Conservation (phyloP, 2,329 filamentous ascomycete species). For the Ustilaginoidea virens region DNA sequence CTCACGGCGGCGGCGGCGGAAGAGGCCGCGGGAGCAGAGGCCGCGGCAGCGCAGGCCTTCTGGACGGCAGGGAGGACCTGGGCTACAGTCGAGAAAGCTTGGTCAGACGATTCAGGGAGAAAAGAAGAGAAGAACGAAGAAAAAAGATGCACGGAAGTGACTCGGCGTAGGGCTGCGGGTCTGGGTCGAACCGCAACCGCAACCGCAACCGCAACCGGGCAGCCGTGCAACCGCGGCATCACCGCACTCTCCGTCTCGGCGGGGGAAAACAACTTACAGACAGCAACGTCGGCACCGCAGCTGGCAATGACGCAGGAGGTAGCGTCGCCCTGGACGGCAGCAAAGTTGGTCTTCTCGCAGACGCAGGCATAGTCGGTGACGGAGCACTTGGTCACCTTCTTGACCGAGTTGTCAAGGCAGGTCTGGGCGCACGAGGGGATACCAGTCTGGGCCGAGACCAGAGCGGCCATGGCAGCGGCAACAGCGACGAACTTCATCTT, state of each 20-base stretch:
- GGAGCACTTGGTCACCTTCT: slow-evolving; percentile 15
- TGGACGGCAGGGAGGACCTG: slow-evolving; percentile 23
- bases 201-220: too few species aligned
- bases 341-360: slow-evolving; percentile 15
- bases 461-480: slow-evolving; percentile 18
- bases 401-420: slow-evolving; percentile 19
- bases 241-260: too few species aligned
- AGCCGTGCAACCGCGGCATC: too few species aligned
- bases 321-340: slow-evolving; percentile 15
- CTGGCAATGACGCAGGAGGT: slow-evolving; percentile 19
- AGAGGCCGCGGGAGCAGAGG: slow-evolving; percentile 5
- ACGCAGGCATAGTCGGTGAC: slow-evolving; percentile 19
- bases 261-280: slow-evolving; percentile 20
- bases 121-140: too few species aligned
- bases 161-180: too few species aligned
- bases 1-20: slow-evolving; percentile 1
- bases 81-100: too few species aligned
- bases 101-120: too few species aligned
- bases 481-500: slow-evolving; percentile 23
- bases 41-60: slow-evolving; percentile 16
- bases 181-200: too few species aligned
- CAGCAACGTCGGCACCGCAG: slow-evolving; percentile 21
- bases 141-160: too few species aligned
- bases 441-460: slow-evolving; percentile 20
- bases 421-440: slow-evolving; percentile 22